Evolutionary conservation across 2,329 filamentous ascomycete species (phyloP).

Genomic region (Blastomyces parvus): DNA sequence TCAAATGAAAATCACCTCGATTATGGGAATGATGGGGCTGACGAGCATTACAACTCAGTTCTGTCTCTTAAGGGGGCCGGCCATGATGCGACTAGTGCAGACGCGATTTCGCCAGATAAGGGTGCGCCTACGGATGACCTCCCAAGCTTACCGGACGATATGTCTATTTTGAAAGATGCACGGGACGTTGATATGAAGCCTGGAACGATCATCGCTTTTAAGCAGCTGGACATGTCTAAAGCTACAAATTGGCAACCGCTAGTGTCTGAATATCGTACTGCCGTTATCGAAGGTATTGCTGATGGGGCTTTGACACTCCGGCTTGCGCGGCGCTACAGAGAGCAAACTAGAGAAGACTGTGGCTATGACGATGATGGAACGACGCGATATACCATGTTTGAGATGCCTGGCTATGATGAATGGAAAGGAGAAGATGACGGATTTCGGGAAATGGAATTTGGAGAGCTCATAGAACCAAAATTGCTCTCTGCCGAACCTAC

Average conservation of each 20-base stretch:
- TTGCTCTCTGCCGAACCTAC: slow-evolving; percentile 43
- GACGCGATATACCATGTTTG: slow-evolving; percentile 67
- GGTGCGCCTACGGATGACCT: slow-evolving; percentile 36
- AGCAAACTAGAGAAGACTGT: slow-evolving; percentile 45
- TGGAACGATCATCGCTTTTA: slow-evolving; percentile 39
- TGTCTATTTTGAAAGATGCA: slow-evolving; percentile 50
- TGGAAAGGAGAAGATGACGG: slow-evolving; percentile 50
- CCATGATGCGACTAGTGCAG: background rate
- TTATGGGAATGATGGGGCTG: slow-evolving; percentile 6
- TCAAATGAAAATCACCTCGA: slow-evolving; percentile 20
- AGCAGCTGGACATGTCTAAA: slow-evolving; percentile 39
- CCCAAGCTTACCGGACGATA: slow-evolving; percentile 47
- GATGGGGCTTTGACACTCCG: slow-evolving; percentile 51
- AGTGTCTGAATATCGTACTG: slow-evolving; percentile 52
- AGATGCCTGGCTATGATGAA: slow-evolving; percentile 57
- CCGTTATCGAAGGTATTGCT: slow-evolving; percentile 49
- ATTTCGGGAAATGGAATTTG: slow-evolving; percentile 49
- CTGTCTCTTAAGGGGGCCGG: background rate
- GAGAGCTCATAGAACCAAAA: slow-evolving; percentile 58
- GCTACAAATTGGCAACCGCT: slow-evolving; percentile 40
- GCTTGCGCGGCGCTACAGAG: slow-evolving; percentile 60
- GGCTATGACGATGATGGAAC: slow-evolving; percentile 57
- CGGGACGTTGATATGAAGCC: slow-evolving; percentile 25
- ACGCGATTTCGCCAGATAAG: background rate
- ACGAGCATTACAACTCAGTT: slow-evolving; percentile 17